A percentile compares a stretch with the other conserved stretches of the same genome.
Conservation (phyloP, 371 early-diverging fungal genomes). For the Sporodiniella umbellata region DNA sequence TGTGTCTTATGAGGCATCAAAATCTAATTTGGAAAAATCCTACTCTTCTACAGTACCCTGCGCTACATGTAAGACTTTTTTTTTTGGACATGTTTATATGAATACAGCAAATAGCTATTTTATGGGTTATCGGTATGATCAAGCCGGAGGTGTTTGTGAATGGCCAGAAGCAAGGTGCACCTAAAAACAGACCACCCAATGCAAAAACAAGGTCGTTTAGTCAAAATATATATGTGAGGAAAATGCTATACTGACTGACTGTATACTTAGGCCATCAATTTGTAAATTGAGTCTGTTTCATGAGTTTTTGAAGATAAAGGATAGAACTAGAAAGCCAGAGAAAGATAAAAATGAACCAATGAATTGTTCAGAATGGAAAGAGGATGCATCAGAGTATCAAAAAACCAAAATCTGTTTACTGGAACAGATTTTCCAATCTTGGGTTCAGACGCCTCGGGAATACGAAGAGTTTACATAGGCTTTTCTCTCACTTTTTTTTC, state of each 20-base stretch:
- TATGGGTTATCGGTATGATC: conserved; percentile 49
- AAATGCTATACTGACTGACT: conserved; percentile 9
- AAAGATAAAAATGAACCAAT: neutral
- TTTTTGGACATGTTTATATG: neutral
- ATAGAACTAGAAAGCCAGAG: neutral
- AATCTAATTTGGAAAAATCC: conserved; percentile 26
- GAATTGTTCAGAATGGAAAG: conserved; percentile 35
- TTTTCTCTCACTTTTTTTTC: no score
- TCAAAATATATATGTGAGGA: conserved; percentile 6
- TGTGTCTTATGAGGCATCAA: conserved; percentile 47
- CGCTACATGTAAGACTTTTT: conserved; percentile 26
- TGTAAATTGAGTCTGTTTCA: conserved; percentile 13
- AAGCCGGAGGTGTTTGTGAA: conserved; percentile 56
- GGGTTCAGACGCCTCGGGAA: conserved; percentile 49
- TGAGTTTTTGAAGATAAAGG: neutral
- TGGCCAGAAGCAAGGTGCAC: conserved; percentile 54
- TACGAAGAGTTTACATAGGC: conserved; percentile 24
- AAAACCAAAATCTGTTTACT: conserved; percentile 41
- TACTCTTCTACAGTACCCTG: conserved; percentile 37
- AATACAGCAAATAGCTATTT: conserved; percentile 48
- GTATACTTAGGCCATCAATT: neutral
- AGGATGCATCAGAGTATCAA: conserved; percentile 34
- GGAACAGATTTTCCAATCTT: conserved; percentile 44
- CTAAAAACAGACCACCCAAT: conserved; percentile 45
- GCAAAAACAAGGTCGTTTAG: conserved; percentile 41